Base-by-base conservation (phyloP, 805 yeast genomes). In the Wickerhamomyces ciferrii region DNA sequence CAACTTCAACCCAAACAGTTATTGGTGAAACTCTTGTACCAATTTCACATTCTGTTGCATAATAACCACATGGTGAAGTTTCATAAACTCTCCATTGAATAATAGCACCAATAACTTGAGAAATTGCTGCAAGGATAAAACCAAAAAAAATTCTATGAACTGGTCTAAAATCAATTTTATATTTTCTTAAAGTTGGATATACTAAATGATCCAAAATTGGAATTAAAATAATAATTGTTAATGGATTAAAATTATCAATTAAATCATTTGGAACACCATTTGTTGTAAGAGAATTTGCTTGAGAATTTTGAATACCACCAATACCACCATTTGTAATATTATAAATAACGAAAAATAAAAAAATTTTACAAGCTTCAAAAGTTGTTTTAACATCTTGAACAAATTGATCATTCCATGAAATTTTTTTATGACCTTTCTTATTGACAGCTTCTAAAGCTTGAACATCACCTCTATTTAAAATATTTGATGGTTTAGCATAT, bases 201-300 rank as follows among this genome's bases (percentile, higher is more conserved):
- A 83, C 47, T 13, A 73, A 52, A 48, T 70, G 61, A 62, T 84
- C 87, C 63, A 74, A 74, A 52, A 84, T 70, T 44, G 92, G 92
- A 51, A 85, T 81, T 63, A 84, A 82, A 18, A 85, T 67, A 53
- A 85, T 82, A 54, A 85, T 74, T 29, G 87, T 82, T 52, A 85
- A 68, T 24, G 92, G 84, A 62, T 85, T 83, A 52, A 85, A 75
- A 58, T 79, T 82, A 66, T 81, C 85, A 72, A 84, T 75, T 54
- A 84, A 71, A 70, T 85, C 92, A 60, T 85, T 85, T 51, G 92
- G 91, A 53, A 85, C 70, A 19, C 85, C 84, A 61, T 84, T 88
- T 45, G 75, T 67, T 57, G 81, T 77, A 85, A 84, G 81, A 55
- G 74, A 71, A 48, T 82, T 86, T 37, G 89, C 88, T 59, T 81